phyloP scores from a whole-genome alignment of 768 basidiomycete species.

The Agrocybe praecox region DNA sequence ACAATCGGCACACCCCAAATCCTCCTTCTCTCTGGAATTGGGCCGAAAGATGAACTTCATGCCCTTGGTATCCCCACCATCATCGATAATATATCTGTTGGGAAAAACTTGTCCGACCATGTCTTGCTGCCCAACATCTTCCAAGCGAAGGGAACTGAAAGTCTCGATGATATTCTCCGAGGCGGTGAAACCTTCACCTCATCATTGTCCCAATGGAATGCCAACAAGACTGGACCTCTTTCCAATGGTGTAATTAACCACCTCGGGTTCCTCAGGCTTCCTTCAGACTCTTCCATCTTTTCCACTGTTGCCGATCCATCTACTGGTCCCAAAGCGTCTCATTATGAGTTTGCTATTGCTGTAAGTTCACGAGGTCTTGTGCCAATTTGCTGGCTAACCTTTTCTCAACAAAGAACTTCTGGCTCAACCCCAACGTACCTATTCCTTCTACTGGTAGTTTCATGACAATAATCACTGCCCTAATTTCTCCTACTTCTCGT shows the following conservation, averaged over 20 bases:
- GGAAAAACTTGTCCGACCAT: constrained; percentile 50
- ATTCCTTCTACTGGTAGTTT: constrained; percentile 30
- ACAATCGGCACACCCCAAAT: constrained; percentile 33
- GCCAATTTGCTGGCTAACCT: background rate
- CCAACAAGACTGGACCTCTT: constrained; percentile 28
- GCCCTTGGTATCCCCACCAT: constrained; percentile 38
- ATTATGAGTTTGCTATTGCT: constrained; percentile 30
- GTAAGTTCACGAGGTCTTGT: constrained; percentile 20
- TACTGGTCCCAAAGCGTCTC: constrained; percentile 29
- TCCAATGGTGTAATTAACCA: constrained; percentile 29
- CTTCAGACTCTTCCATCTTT: constrained; percentile 25
- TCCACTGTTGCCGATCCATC: constrained; percentile 27
- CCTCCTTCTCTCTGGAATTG: constrained; percentile 46
- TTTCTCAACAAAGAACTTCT: constrained; percentile 15
- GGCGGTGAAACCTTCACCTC: constrained; percentile 14
- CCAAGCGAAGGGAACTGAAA: constrained; percentile 27
- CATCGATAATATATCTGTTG: constrained; percentile 43
- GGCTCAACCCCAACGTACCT: constrained; percentile 7
- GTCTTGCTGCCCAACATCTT: constrained; percentile 26
- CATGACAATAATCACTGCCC: constrained; percentile 25
- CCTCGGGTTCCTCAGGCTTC: constrained; percentile 32
- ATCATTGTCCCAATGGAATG: constrained; percentile 26
- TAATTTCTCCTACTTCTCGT: constrained; percentile 38
- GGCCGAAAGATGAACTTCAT: constrained; percentile 33
- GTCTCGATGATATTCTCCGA: constrained; percentile 24